Percentiles rank a stretch among this genome's conserved stretches.
phyloP scores from a whole-genome alignment of 2,329 filamentous ascomycete genomes.

The Grosmannia huntii region DNA sequence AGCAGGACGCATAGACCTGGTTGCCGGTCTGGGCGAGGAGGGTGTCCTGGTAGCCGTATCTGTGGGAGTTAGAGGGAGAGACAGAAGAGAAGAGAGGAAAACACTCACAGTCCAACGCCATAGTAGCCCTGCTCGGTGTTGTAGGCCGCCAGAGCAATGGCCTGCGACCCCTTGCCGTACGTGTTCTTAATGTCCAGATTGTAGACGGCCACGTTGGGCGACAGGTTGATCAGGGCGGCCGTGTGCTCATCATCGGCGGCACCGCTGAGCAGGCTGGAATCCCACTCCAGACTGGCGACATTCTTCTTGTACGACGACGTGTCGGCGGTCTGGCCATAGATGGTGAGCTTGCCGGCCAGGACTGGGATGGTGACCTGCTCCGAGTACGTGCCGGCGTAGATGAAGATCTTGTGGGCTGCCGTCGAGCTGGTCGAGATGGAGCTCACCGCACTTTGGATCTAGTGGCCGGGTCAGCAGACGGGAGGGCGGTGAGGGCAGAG shows the following conservation, averaged over 20 bases:
- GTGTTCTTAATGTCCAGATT: constrained; percentile 43
- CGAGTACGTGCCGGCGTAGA: constrained; percentile 45
- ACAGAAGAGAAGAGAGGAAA: too few species aligned
- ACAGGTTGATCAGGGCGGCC: constrained; percentile 30
- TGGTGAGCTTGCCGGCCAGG: constrained; percentile 34
- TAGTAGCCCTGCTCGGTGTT: constrained; percentile 33
- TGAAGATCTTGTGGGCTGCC: constrained; percentile 46
- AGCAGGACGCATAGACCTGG: constrained; percentile 31
- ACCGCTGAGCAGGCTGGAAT: constrained; percentile 31
- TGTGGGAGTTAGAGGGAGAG: too few species aligned
- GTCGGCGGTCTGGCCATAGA: constrained; percentile 41
- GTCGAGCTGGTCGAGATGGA: constrained; percentile 40
- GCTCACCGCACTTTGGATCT: constrained; percentile 42
- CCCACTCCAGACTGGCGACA: constrained; percentile 38
- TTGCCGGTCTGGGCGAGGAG: constrained; percentile 31
- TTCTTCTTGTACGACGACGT: constrained; percentile 40
- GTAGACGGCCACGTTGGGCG: constrained; percentile 43
- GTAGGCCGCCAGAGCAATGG: constrained; percentile 32
- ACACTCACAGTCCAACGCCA: constrained; percentile 28
- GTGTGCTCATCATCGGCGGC: constrained; percentile 36
- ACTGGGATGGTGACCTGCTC: constrained; percentile 44
- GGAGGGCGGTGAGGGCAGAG: not conserved
- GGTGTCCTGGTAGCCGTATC: constrained; percentile 39
- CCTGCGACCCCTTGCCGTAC: constrained; percentile 33
- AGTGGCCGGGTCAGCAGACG: not conserved